A percentile compares a stretch with the other conserved stretches of the same genome.
Conservation (phyloP, 495 filamentous ascomycete species). For the Neurospora tetrasperma region DNA sequence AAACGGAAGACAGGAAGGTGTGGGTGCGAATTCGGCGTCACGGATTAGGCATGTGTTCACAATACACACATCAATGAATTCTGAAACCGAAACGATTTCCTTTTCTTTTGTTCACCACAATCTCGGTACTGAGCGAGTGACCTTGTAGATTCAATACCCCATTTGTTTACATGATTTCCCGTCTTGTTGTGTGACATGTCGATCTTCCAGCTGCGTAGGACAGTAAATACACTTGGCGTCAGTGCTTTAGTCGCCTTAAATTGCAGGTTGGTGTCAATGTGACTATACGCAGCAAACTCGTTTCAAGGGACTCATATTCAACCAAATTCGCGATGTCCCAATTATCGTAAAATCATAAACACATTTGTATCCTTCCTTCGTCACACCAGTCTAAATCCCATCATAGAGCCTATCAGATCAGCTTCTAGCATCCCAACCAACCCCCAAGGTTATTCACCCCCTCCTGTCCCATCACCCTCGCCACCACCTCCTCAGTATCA, state of each 20-base stretch:
- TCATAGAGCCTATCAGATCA: background rate
- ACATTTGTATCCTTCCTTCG: background rate
- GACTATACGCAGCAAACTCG: background rate
- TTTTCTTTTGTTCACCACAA: background rate
- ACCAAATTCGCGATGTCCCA: background rate
- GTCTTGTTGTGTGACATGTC: background rate
- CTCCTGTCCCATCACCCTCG: background rate
- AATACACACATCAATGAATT: conserved; percentile 24
- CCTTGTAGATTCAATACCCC: conserved; percentile 1
- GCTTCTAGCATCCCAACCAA: conserved; percentile 24
- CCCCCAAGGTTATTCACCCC: conserved; percentile 14
- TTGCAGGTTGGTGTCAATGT: background rate
- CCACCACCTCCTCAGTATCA: conserved; percentile 2
- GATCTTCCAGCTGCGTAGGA: background rate
- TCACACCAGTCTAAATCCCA: background rate
- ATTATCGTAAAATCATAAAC: background rate
- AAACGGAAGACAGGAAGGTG: conserved; percentile 9
- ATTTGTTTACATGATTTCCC: background rate
- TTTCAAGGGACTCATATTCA: background rate
- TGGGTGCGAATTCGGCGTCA: conserved; percentile 28
- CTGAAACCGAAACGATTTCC: conserved; percentile 20
- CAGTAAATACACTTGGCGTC: too few species aligned
- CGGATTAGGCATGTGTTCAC: conserved; percentile 26
- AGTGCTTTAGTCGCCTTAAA: background rate
- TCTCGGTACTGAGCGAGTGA: conserved; percentile 1